These are phyloP conservation scores for Neopestalotiopsis sp. DNA, from an alignment of 2,329 filamentous ascomycete species.

Conservation along the genomic window DNA sequence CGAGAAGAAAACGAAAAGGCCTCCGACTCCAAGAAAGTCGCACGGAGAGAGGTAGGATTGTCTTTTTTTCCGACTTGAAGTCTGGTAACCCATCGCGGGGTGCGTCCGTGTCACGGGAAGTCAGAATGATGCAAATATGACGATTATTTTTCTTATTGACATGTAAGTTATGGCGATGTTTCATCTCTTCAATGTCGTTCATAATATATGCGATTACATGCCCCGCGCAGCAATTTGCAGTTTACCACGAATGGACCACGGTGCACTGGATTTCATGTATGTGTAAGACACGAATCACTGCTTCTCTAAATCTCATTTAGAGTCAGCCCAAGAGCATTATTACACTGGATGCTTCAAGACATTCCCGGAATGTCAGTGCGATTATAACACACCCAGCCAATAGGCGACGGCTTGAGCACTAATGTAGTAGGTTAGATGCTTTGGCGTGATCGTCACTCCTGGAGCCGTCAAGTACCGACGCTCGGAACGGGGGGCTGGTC, in stretches of 20 bases:
- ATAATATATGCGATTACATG: too few relatives aligned
- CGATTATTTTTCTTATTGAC: neutral
- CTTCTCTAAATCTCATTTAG: neutral
- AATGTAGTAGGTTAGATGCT: neutral
- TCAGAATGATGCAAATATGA: neutral
- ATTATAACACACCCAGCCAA: neutral
- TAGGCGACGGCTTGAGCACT: neutral
- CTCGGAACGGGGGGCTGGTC: neutral
- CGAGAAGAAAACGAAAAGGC: neutral
- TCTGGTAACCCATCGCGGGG: neutral
- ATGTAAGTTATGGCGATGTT: too few relatives aligned
- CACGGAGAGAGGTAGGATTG: neutral
- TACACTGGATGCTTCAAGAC: neutral
- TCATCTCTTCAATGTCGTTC: too few relatives aligned
- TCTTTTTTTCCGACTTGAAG: neutral
- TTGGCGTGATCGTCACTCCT: slow-evolving; percentile 9
- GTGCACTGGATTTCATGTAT: neutral
- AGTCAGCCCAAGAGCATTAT: neutral
- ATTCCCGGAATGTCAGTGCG: neutral
- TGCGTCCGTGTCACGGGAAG: neutral
- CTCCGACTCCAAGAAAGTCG: neutral
- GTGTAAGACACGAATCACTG: neutral
- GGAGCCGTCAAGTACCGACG: neutral
- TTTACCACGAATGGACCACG: neutral
- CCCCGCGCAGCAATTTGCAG: neutral